A percentile compares a stretch with the other conserved stretches of the same genome.
Evolutionary conservation across 306 rosid species (phyloP).

Genomic region (Pachyrhizus erosus): DNA sequence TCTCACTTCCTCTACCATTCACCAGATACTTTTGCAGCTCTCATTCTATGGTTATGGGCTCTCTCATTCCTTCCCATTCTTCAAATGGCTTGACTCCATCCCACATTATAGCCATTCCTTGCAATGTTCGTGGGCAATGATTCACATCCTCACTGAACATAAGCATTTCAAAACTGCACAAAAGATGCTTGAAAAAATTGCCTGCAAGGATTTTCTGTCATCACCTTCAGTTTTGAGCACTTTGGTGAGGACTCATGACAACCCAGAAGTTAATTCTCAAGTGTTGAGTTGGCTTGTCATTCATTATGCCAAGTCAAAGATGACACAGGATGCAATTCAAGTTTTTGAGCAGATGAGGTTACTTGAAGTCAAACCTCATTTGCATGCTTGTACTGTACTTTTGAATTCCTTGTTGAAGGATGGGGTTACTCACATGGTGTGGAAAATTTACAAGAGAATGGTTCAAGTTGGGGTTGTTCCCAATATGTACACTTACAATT

Average conservation of each 20-base stretch:
- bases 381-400: slow-evolving; percentile 87
- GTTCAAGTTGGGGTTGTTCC: slow-evolving; percentile 61
- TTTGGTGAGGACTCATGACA: slow-evolving; percentile 55
- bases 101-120: slow-evolving; percentile 73
- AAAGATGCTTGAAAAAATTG: slow-evolving; percentile 70
- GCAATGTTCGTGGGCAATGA: slow-evolving; percentile 81
- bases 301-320: slow-evolving; percentile 60
- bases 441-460: slow-evolving; percentile 78
- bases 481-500: slow-evolving; percentile 75
- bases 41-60: slow-evolving; percentile 55
- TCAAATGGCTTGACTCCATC: slow-evolving; percentile 73
- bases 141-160: slow-evolving; percentile 66
- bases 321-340: slow-evolving; percentile 76
- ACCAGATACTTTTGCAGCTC: slow-evolving; percentile 64
- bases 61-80: slow-evolving; percentile 62
- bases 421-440: slow-evolving; percentile 66
- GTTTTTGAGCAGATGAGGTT: slow-evolving; percentile 81
- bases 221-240: slow-evolving; percentile 75
- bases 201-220: slow-evolving; percentile 68
- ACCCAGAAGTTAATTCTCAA: slow-evolving; percentile 72
- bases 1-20: slow-evolving; percentile 62
- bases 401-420: slow-evolving; percentile 76
- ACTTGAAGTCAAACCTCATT: slow-evolving; percentile 62
- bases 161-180: slow-evolving; percentile 71
- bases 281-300: slow-evolving; percentile 91